A percentile compares a stretch with the other conserved stretches of the same genome.
Conservation (phyloP, 441 rosid genomes). For the Lepidium campestre region DNA sequence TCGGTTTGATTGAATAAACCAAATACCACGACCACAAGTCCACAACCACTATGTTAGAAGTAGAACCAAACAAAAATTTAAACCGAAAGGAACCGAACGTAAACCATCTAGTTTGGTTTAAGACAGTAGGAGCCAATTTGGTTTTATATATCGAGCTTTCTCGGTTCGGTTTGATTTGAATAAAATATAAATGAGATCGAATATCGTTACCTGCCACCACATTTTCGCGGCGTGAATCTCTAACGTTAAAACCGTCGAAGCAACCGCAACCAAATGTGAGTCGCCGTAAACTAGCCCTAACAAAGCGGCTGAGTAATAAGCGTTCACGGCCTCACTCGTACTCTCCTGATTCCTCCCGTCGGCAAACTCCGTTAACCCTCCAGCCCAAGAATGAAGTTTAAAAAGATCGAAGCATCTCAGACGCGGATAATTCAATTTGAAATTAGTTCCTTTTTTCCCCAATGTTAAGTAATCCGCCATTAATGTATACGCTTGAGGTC, state of each 20-base stretch:
- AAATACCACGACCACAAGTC: too few relatives aligned
- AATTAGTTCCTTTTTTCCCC: slow-evolving; percentile 29
- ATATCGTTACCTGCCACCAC: slow-evolving; percentile 81
- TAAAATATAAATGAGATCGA: background rate
- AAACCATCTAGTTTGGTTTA: too few relatives aligned
- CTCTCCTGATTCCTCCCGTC: slow-evolving; percentile 95
- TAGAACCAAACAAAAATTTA: background rate
- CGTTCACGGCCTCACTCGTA: slow-evolving; percentile 90
- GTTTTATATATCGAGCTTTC: too few relatives aligned
- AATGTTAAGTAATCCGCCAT: slow-evolving; percentile 85
- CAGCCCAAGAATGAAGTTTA: slow-evolving; percentile 94
- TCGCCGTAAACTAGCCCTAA: slow-evolving; percentile 93
- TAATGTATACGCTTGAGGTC: slow-evolving; percentile 74
- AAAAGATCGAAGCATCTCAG: slow-evolving; percentile 83
- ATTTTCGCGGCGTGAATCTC: slow-evolving; percentile 89
- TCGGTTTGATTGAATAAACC: too few relatives aligned
- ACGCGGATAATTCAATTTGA: slow-evolving; percentile 53
- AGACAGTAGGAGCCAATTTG: background rate
- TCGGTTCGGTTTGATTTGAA: background rate
- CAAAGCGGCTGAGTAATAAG: slow-evolving; percentile 82
- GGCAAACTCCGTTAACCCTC: slow-evolving; percentile 76
- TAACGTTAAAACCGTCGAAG: slow-evolving; percentile 61
- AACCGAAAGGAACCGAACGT: background rate
- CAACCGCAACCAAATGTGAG: slow-evolving; percentile 58
- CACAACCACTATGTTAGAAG: too few relatives aligned